Conservation (phyloP, 805 yeast species). For the Metschnikowia dekortorum region DNA sequence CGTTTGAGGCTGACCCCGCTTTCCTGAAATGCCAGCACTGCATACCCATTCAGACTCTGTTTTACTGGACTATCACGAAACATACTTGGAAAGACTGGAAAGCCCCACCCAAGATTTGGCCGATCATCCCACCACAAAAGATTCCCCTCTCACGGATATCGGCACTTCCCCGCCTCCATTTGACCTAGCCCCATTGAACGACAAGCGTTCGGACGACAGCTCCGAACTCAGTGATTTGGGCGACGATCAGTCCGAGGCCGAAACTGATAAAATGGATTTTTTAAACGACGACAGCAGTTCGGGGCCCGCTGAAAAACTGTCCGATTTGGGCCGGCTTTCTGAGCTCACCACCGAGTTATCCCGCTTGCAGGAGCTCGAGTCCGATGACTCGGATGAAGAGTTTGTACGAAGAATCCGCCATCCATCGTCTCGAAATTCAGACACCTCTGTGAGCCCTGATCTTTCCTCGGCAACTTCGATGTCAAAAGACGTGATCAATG, state of each 20-base stretch:
- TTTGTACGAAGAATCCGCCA: slow-evolving; percentile 3
- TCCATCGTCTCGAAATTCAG: slow-evolving; percentile 1
- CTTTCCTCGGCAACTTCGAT: slow-evolving; percentile 1
- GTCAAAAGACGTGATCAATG: not conserved
- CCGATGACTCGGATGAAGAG: slow-evolving; percentile 25
- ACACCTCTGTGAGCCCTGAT: slow-evolving; percentile 1
- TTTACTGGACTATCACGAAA: slow-evolving; percentile 3
- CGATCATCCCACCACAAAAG: slow-evolving; percentile 21
- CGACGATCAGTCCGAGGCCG: slow-evolving; percentile 76
- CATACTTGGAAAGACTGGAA: slow-evolving; percentile 1
- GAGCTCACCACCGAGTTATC: slow-evolving; percentile 40
- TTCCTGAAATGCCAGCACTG: slow-evolving; percentile 3
- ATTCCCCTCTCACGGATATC: slow-evolving; percentile 38
- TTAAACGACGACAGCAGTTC: slow-evolving; percentile 30
- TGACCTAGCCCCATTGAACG: slow-evolving; percentile 19
- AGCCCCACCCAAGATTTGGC: slow-evolving; percentile 2
- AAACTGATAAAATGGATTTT: slow-evolving; percentile 79
- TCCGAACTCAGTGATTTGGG: slow-evolving; percentile 49
- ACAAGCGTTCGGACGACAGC: slow-evolving; percentile 24
- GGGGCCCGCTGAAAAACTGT: slow-evolving; percentile 19
- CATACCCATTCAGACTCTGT: slow-evolving; percentile 1
- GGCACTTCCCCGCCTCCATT: slow-evolving; percentile 39
- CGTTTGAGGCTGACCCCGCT: not conserved
- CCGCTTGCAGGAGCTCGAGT: slow-evolving; percentile 33
- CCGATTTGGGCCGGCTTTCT: slow-evolving; percentile 38